Evolutionary conservation across 306 rosid genomes (phyloP).

Genomic region (Malus sylvestris): DNA sequence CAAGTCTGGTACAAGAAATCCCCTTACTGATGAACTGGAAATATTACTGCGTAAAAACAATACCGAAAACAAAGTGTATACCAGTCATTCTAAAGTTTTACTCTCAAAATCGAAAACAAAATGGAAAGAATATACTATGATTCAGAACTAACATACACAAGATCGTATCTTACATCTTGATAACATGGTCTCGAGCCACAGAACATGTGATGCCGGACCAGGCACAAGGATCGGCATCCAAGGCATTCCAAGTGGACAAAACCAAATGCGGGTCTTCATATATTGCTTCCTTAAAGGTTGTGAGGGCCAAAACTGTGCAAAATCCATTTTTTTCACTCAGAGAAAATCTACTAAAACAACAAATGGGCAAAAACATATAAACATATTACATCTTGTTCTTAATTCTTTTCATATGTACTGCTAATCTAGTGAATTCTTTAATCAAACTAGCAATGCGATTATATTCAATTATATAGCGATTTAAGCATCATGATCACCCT

Average conservation of each 20-base stretch:
- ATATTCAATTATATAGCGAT: neutral
- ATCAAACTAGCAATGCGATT: slow-evolving; percentile 5
- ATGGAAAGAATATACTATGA: slow-evolving; percentile 1
- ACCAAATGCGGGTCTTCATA: slow-evolving; percentile 70
- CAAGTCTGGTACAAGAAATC: slow-evolving; percentile 76
- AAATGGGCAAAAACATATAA: neutral
- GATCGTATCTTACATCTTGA: slow-evolving; percentile 59
- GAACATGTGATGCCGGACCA: slow-evolving; percentile 76
- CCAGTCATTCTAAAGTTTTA: slow-evolving; percentile 5
- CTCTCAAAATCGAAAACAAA: slow-evolving; percentile 11
- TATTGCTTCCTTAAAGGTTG: slow-evolving; percentile 59
- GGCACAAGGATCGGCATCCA: slow-evolving; percentile 72
- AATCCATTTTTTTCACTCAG: slow-evolving; percentile 18
- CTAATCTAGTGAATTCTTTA: neutral
- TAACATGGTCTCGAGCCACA: slow-evolving; percentile 51
- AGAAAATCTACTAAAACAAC: slow-evolving; percentile 9
- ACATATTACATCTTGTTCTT: neutral
- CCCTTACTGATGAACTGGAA: slow-evolving; percentile 63
- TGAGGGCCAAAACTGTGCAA: slow-evolving; percentile 61
- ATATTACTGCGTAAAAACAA: slow-evolving; percentile 55
- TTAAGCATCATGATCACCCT: slow-evolving; percentile 6
- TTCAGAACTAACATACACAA: slow-evolving; percentile 9
- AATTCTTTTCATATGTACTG: neutral
- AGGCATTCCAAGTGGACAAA: slow-evolving; percentile 63
- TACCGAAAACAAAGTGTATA: slow-evolving; percentile 13